phyloP scores from a whole-genome alignment of 129 eudicot species.

The carrot (Daucus carota) region DNA sequence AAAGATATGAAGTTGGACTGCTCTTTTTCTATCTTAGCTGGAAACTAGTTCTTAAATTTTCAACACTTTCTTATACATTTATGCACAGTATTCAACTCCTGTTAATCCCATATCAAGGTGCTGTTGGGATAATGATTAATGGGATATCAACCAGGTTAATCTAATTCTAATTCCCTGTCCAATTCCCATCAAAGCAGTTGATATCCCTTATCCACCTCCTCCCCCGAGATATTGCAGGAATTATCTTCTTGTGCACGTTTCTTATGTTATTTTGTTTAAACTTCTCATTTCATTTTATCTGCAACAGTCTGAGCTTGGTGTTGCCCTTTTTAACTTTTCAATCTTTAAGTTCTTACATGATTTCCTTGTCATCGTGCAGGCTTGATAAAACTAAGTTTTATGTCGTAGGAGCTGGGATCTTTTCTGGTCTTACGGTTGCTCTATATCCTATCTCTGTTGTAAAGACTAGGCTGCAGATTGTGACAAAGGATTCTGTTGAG shows the following conservation, averaged over 20 bases:
- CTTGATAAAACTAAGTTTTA: conserved; percentile 94
- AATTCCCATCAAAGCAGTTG: neutral
- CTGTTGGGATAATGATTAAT: neutral
- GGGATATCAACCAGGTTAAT: neutral
- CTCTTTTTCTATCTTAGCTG: neutral
- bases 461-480: conserved; percentile 91
- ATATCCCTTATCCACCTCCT: too few relatives aligned
- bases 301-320: too few relatives aligned
- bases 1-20: neutral
- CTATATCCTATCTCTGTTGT: conserved; percentile 93
- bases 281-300: neutral
- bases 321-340: neutral
- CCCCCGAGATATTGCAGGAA: neutral
- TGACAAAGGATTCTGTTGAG: conserved; percentile 64
- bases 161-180: neutral
- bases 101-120: neutral
- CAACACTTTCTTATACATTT: neutral
- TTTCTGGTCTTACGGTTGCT: conserved; percentile 78
- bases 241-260: neutral
- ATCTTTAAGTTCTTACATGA: neutral
- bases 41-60: neutral
- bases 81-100: neutral
- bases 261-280: neutral
- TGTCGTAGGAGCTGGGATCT: conserved; percentile 92
- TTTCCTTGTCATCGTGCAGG: conserved; percentile 38